Percentiles rank a stretch among this genome's conserved stretches.
Conservation (phyloP, 345 rosid genomes). For the Anastatica hierochuntica region DNA sequence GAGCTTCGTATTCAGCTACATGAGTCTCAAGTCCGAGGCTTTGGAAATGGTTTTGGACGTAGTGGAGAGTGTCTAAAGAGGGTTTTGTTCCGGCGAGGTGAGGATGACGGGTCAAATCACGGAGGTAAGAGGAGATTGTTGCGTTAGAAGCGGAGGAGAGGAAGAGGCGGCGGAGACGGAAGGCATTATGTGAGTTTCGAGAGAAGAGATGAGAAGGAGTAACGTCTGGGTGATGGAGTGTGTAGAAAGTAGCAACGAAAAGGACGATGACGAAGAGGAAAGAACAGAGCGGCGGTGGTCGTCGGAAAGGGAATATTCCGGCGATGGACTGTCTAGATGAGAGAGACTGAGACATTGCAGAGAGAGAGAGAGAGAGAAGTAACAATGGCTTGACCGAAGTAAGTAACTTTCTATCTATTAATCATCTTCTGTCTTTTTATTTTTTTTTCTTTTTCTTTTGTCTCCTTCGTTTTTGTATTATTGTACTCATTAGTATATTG, state of each 20-base stretch:
- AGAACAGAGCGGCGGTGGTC: slow-evolving; percentile 39
- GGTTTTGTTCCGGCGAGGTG: slow-evolving; percentile 84
- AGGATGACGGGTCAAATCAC: slow-evolving; percentile 56
- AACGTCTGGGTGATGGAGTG: slow-evolving; percentile 31
- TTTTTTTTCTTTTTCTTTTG: background rate
- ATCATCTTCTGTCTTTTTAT: slow-evolving; percentile 1
- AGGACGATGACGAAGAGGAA: slow-evolving; percentile 41
- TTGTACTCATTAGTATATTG: background rate
- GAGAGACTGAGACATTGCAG: slow-evolving; percentile 37
- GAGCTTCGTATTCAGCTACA: slow-evolving; percentile 38
- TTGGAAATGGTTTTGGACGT: slow-evolving; percentile 56
- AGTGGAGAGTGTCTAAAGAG: slow-evolving; percentile 39
- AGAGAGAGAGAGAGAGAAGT: slow-evolving; percentile 8
- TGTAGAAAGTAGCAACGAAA: slow-evolving; percentile 44
- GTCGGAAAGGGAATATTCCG: slow-evolving; percentile 24
- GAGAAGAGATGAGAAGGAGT: slow-evolving; percentile 3
- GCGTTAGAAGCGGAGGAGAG: slow-evolving; percentile 60
- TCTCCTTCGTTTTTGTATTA: slow-evolving; percentile 3
- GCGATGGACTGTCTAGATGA: slow-evolving; percentile 24
- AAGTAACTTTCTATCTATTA: background rate
- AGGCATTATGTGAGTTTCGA: slow-evolving; percentile 25
- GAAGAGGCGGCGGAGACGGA: slow-evolving; percentile 40
- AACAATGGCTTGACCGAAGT: background rate
- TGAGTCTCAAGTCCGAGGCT: slow-evolving; percentile 48
- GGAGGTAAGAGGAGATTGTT: slow-evolving; percentile 76